Percentiles rank a stretch among this genome's conserved stretches.
phyloP scores from a whole-genome alignment of 106 monocot species.

The Dendrobium nobile region DNA sequence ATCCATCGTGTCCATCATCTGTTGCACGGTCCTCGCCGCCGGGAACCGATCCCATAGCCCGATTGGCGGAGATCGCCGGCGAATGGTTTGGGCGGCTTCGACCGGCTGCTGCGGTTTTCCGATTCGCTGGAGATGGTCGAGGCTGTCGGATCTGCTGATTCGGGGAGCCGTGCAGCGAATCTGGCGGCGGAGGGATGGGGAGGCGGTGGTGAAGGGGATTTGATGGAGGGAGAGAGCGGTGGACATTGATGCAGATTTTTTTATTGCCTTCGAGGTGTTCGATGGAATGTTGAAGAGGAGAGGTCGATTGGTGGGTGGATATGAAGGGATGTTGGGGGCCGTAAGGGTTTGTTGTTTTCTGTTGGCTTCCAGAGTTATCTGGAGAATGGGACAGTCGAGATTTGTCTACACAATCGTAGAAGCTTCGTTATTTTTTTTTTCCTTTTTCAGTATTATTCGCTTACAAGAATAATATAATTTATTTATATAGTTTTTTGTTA shows the following conservation, averaged over 20 bases:
- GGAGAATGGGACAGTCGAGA: neutral
- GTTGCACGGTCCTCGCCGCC: conserved; percentile 45
- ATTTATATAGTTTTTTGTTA: too few species aligned
- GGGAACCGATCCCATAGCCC: conserved; percentile 59
- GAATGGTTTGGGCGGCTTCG: conserved; percentile 1
- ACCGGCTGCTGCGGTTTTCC: conserved; percentile 11
- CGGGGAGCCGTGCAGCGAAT: neutral
- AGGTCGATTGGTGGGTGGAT: neutral
- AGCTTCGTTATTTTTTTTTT: neutral
- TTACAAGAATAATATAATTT: too few species aligned
- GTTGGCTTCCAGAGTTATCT: neutral
- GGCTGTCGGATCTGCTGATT: neutral
- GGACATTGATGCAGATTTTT: neutral
- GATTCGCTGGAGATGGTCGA: conserved; percentile 21
- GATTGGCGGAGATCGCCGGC: conserved; percentile 7
- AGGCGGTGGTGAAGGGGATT: neutral
- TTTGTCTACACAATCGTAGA: neutral
- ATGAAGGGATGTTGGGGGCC: neutral
- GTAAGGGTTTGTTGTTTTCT: neutral
- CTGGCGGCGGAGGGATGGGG: neutral
- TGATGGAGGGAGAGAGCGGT: neutral
- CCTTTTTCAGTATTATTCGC: too few species aligned
- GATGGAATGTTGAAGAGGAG: neutral
- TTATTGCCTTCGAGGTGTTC: neutral
- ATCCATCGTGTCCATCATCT: conserved; percentile 75